Percentiles rank a stretch among this genome's conserved stretches.
phyloP scores from a whole-genome alignment of 2,329 filamentous ascomycete genomes.

The Pseudopithomyces maydicus region DNA sequence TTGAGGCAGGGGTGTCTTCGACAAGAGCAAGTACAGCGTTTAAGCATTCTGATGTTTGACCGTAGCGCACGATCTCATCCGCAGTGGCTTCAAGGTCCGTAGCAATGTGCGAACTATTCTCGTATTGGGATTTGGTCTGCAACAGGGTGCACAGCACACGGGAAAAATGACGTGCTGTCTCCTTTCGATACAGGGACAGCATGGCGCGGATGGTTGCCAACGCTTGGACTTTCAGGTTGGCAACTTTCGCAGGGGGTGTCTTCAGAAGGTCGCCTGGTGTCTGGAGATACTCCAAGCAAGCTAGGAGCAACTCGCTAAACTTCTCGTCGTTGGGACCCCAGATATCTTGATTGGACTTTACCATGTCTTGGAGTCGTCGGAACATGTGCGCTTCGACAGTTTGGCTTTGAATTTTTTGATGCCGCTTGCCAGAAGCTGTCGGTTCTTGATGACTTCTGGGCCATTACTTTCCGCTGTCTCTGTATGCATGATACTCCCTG shows the following conservation, averaged over 20 bases:
- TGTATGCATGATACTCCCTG: conserved; percentile 40
- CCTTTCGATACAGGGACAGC: conserved; percentile 68
- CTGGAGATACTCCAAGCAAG: conserved; percentile 74
- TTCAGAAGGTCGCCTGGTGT: conserved; percentile 54
- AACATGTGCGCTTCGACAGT: conserved; percentile 82
- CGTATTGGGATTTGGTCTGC: conserved; percentile 67
- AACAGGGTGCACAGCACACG: conserved; percentile 71
- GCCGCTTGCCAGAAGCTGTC: conserved; percentile 72
- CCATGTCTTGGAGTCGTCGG: conserved; percentile 75
- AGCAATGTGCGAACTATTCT: conserved; percentile 72
- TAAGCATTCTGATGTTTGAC: conserved; percentile 62
- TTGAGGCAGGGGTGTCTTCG: conserved; percentile 34
- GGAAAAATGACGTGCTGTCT: conserved; percentile 70
- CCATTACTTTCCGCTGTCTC: conserved; percentile 39
- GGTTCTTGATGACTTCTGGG: conserved; percentile 51
- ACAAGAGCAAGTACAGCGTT: conserved; percentile 45
- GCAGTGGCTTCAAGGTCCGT: conserved; percentile 75
- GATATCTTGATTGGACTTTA: conserved; percentile 67
- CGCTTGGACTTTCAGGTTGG: conserved; percentile 76
- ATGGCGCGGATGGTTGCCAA: conserved; percentile 75
- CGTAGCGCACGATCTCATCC: conserved; percentile 71
- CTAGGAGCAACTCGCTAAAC: conserved; percentile 70
- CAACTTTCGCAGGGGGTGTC: conserved; percentile 66
- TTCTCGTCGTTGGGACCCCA: conserved; percentile 71
- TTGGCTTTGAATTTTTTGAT: conserved; percentile 71